Percentiles rank a stretch among this genome's conserved stretches.
These are phyloP conservation scores for Gastrodia elata DNA, from an alignment of 106 monocot genomes.

Conservation along the genomic window DNA sequence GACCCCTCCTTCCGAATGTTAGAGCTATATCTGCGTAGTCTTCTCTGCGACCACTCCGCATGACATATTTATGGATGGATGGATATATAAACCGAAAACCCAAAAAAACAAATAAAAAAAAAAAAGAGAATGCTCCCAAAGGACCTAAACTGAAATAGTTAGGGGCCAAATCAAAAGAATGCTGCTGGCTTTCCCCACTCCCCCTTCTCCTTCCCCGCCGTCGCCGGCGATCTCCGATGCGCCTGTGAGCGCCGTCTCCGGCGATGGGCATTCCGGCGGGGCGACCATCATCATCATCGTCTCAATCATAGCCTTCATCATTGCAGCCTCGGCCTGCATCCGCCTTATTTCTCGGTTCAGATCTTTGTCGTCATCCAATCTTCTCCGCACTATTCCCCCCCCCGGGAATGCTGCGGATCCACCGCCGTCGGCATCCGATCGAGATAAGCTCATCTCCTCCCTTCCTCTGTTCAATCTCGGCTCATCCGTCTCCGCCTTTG, in stretches of 20 bases:
- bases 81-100: neutral
- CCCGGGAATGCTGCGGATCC: neutral
- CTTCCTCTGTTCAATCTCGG: conserved; percentile 73
- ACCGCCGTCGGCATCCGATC: conserved; percentile 7
- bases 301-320: conserved; percentile 44
- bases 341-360: conserved; percentile 35
- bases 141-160: neutral
- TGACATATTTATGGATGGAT: no score
- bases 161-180: neutral
- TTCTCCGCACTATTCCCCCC: conserved; percentile 8
- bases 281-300: conserved; percentile 51
- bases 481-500: conserved; percentile 33
- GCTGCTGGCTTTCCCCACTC: conserved; percentile 25
- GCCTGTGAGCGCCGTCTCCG: neutral
- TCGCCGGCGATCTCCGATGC: neutral
- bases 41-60: neutral
- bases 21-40: neutral
- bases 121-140: neutral
- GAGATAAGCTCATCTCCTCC: conserved; percentile 42
- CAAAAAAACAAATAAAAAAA: neutral
- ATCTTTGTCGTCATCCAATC: conserved; percentile 17
- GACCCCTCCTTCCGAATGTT: neutral
- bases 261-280: conserved; percentile 9
- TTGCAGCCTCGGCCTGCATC: conserved; percentile 40
- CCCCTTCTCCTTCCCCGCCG: conserved; percentile 33